A percentile compares a stretch with the other conserved stretches of the same genome.
Evolutionary conservation across 1,284 basidiomycete species (phyloP).

Genomic region (Ustilago esculenta): DNA sequence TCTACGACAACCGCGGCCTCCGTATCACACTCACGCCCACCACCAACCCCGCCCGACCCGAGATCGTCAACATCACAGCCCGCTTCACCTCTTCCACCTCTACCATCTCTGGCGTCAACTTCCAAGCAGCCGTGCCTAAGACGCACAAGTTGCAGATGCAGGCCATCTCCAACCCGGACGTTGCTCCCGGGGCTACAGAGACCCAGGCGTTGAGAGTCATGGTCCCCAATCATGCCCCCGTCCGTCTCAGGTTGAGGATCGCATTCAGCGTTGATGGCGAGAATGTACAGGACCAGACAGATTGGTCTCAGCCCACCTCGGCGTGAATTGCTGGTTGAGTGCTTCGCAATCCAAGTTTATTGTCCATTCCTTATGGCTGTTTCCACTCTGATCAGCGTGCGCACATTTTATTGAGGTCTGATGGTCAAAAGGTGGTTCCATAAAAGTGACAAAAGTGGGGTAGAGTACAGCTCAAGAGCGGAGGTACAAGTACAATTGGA

Average conservation of each 20-base stretch:
- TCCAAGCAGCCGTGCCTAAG: slow-evolving; percentile 98
- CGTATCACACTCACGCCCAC: slow-evolving; percentile 89
- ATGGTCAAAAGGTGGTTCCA: no score
- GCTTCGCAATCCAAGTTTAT: no score
- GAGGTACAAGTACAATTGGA: slow-evolving; percentile 2
- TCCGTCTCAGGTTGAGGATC: slow-evolving; percentile 87
- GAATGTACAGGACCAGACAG: slow-evolving; percentile 87
- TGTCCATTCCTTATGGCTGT: no score
- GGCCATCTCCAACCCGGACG: slow-evolving; percentile 87
- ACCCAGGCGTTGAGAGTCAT: slow-evolving; percentile 95
- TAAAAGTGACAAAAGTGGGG: neutral
- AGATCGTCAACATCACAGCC: slow-evolving; percentile 88
- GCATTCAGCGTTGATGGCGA: slow-evolving; percentile 75
- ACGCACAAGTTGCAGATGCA: slow-evolving; percentile 98
- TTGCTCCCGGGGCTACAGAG: slow-evolving; percentile 81
- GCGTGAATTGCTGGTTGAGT: no score
- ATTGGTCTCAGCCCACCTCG: slow-evolving; percentile 73
- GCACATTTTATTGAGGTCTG: no score
- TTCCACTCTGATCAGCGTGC: no score
- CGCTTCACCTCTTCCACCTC: slow-evolving; percentile 78
- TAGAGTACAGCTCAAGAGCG: neutral
- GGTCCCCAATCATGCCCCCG: slow-evolving; percentile 81
- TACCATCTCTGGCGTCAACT: slow-evolving; percentile 74
- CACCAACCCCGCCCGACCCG: slow-evolving; percentile 79
- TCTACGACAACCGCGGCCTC: slow-evolving; percentile 90